phyloP scores from a whole-genome alignment of 1,284 basidiomycete species.

The Tremellales sp. region DNA sequence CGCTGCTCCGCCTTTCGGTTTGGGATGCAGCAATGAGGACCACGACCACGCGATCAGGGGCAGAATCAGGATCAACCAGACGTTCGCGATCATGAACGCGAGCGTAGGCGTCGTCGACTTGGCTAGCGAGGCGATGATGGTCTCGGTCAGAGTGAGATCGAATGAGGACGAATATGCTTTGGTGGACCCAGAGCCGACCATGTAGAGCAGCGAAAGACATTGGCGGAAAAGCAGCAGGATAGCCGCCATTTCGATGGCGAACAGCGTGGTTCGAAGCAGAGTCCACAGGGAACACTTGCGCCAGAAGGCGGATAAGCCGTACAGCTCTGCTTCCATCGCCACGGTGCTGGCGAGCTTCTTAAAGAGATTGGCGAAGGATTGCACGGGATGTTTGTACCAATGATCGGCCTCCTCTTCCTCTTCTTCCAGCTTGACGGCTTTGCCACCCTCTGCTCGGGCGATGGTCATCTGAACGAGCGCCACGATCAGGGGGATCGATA shows the following conservation, averaged over 20 bases:
- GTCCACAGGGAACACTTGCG: neutral
- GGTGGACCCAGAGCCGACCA: neutral
- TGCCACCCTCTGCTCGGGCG: neutral
- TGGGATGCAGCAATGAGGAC: neutral
- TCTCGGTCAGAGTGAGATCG: neutral
- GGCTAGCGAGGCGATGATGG: neutral
- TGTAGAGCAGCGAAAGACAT: constrained; percentile 6
- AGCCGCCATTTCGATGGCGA: neutral
- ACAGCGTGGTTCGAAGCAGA: constrained; percentile 2
- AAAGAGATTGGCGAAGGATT: neutral
- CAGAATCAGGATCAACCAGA: neutral
- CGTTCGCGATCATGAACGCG: neutral
- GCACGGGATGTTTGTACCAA: neutral
- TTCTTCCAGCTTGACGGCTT: neutral
- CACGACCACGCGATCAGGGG: neutral
- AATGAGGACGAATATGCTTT: neutral
- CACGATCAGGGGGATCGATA: constrained; percentile 2
- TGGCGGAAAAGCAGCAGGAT: constrained; percentile 7
- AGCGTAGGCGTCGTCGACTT: neutral
- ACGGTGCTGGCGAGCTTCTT: neutral
- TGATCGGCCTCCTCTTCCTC: neutral
- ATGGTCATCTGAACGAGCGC: neutral
- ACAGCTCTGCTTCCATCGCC: constrained; percentile 5
- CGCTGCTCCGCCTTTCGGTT: too few relatives aligned
- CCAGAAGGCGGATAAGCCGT: neutral